Conservation (phyloP, 2,329 filamentous ascomycete species). For the Stagonosporopsis tanaceti region DNA sequence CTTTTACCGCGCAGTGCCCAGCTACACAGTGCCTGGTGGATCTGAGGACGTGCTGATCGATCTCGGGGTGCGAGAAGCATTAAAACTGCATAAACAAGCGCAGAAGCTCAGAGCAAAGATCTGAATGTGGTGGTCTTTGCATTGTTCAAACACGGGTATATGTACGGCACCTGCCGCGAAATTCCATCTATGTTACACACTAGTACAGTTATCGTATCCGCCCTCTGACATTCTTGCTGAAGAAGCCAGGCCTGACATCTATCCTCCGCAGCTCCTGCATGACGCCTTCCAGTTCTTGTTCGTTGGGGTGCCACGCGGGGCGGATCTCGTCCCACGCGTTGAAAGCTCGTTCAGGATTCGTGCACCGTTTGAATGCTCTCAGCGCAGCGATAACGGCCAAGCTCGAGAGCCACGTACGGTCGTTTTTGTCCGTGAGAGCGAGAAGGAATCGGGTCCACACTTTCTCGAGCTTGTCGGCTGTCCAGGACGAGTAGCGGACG, state of each 20-base stretch:
- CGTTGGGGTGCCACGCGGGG: conserved; percentile 48
- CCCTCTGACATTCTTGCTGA: conserved; percentile 16
- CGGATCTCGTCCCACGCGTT: conserved; percentile 61
- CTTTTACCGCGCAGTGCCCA: conserved; percentile 35
- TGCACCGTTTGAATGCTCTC: conserved; percentile 68
- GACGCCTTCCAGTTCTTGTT: conserved; percentile 44
- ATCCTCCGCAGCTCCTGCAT: conserved; percentile 36
- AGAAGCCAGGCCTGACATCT: conserved; percentile 29
- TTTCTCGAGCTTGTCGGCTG: conserved; percentile 67
- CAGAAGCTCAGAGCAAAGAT: conserved; percentile 34
- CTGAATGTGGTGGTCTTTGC: background rate
- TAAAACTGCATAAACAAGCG: conserved; percentile 37
- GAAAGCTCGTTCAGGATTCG: conserved; percentile 60
- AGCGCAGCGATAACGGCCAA: conserved; percentile 42
- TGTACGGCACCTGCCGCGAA: background rate
- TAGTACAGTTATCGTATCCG: background rate
- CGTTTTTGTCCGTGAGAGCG: conserved; percentile 26
- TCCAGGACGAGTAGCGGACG: conserved; percentile 74
- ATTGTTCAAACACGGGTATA: background rate
- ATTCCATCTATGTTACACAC: background rate
- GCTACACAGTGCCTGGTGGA: conserved; percentile 37
- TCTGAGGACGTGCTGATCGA: conserved; percentile 42
- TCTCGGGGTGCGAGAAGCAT: conserved; percentile 40
- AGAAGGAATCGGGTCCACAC: conserved; percentile 41
- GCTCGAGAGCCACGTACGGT: conserved; percentile 40